Percentiles rank a stretch among this genome's conserved stretches.
Evolutionary conservation across 2,329 filamentous ascomycete species (phyloP).

Genomic region (Mycogone perniciosa): DNA sequence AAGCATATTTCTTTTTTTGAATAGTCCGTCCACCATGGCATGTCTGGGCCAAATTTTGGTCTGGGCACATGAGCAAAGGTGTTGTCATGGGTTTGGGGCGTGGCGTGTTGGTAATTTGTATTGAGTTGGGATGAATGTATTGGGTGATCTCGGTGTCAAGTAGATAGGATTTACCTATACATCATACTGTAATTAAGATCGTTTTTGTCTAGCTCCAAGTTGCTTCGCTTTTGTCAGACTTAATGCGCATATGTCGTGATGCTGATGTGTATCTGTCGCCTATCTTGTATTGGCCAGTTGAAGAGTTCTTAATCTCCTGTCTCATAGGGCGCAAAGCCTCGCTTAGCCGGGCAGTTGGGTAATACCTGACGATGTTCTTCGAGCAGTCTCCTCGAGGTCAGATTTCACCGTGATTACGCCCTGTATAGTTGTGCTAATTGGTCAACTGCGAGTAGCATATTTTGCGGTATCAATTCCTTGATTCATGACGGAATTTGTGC

Average conservation of each 20-base stretch:
- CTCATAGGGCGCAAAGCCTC: no score
- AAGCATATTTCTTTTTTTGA: slow-evolving; percentile 25
- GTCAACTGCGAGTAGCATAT: no score
- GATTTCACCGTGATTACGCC: no score
- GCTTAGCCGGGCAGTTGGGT: no score
- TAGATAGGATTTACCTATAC: slow-evolving; percentile 39
- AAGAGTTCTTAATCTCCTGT: background rate
- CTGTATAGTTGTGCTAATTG: no score
- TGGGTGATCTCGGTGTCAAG: slow-evolving; percentile 30
- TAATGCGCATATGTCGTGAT: no score
- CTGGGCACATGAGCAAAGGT: slow-evolving; percentile 5
- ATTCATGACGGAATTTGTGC: no score
- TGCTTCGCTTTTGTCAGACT: background rate
- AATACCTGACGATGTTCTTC: no score
- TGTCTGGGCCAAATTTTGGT: slow-evolving; percentile 6
- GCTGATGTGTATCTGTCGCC: background rate
- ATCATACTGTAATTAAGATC: slow-evolving; percentile 31
- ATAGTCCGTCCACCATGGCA: slow-evolving; percentile 6
- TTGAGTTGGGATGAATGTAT: slow-evolving; percentile 29
- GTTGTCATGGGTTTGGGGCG: slow-evolving; percentile 6
- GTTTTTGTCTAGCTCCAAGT: slow-evolving; percentile 20
- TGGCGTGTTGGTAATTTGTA: slow-evolving; percentile 21
- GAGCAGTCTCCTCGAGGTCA: no score
- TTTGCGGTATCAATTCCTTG: no score
- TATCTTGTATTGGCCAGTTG: background rate